Evolutionary conservation across 805 yeast species (phyloP).

Genomic region (Pichia scutulata): DNA sequence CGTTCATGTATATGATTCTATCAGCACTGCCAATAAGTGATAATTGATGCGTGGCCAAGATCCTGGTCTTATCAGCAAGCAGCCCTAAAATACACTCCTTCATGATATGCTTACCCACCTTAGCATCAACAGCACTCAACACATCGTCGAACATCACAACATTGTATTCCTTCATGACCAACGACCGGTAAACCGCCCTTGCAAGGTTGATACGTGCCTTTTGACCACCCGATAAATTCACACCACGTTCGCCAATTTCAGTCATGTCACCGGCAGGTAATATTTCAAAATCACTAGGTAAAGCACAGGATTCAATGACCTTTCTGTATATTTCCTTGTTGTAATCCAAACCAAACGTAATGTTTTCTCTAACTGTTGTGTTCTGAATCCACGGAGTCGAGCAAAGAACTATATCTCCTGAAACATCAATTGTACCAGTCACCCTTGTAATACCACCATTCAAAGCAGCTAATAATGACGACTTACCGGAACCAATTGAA

Average conservation of each 20-base stretch:
- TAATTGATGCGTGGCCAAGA: constrained; percentile 79
- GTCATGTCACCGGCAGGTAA: constrained; percentile 72
- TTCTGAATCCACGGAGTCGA: constrained; percentile 75
- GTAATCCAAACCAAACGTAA: constrained; percentile 50
- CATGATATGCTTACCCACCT: constrained; percentile 77
- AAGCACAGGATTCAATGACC: constrained; percentile 58
- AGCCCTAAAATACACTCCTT: constrained; percentile 56
- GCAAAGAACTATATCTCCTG: constrained; percentile 45
- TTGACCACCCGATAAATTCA: constrained; percentile 82
- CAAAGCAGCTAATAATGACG: constrained; percentile 62
- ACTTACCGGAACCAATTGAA: constrained; percentile 73
- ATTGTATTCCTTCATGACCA: constrained; percentile 41
- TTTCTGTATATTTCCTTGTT: constrained; percentile 42
- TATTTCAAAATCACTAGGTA: constrained; percentile 55
- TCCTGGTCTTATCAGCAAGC: constrained; percentile 49
- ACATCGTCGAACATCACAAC: constrained; percentile 72
- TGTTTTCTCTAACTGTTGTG: constrained; percentile 68
- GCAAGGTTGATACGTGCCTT: constrained; percentile 77
- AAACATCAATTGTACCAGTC: constrained; percentile 43
- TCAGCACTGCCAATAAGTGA: constrained; percentile 63
- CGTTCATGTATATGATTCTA: constrained; percentile 55
- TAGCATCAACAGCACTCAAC: constrained; percentile 78
- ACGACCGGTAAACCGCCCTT: constrained; percentile 53
- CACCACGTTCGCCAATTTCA: constrained; percentile 81
- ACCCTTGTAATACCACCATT: constrained; percentile 58